phyloP scores from a whole-genome alignment of 179 eudicot species.

The Silene vulgaris region DNA sequence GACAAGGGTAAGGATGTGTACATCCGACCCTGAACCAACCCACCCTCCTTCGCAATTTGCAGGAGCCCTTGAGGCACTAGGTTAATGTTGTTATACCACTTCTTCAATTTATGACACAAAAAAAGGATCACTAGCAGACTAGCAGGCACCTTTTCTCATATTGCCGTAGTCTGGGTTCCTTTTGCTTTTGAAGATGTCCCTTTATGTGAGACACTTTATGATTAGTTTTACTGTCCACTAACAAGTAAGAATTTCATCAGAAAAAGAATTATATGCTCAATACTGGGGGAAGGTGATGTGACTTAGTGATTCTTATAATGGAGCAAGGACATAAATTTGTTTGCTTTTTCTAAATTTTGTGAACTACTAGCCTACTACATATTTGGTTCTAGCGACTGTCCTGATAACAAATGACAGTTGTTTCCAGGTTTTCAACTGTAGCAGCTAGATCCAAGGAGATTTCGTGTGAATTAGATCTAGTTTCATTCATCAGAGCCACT shows the following conservation, averaged over 20 bases:
- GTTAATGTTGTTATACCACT: no score
- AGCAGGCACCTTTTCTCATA: neutral
- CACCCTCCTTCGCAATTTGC: no score
- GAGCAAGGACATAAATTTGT: neutral
- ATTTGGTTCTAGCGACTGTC: constrained; percentile 19
- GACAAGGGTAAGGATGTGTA: no score
- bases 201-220: constrained; percentile 1
- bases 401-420: constrained; percentile 47
- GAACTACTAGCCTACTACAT: neutral
- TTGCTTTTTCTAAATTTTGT: constrained; percentile 27
- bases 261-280: neutral
- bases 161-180: neutral
- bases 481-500: constrained; percentile 49
- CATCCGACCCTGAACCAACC: no score
- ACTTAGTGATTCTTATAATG: constrained; percentile 1
- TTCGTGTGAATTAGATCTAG: constrained; percentile 37
- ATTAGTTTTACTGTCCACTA: neutral
- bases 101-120: neutral
- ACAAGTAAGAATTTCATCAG: neutral
- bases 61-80: no score
- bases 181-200: neutral
- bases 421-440: constrained; percentile 71
- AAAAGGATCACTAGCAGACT: neutral
- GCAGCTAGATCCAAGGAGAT: constrained; percentile 36
- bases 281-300: constrained; percentile 8